Evolutionary conservation across 2,329 filamentous ascomycete species (phyloP).

Genomic region (Coniella vitis): DNA sequence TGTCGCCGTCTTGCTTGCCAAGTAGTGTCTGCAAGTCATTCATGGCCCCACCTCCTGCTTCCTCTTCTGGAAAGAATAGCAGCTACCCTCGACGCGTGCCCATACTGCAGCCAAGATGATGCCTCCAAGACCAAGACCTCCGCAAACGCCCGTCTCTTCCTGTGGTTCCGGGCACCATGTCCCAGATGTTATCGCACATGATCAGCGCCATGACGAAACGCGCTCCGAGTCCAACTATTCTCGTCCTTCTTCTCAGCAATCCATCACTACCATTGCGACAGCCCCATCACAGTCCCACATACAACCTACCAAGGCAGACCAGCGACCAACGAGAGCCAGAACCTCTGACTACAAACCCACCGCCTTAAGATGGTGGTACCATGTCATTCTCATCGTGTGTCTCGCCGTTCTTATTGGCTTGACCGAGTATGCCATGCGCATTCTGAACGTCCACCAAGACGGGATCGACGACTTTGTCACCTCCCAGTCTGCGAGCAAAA

Average conservation of each 20-base stretch:
- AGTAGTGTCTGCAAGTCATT: no score
- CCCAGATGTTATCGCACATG: neutral
- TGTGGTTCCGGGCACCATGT: neutral
- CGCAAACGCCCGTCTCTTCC: neutral
- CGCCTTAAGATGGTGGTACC: slow-evolving; percentile 11
- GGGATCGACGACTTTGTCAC: neutral
- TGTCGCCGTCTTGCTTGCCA: no score
- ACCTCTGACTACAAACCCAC: slow-evolving; percentile 9
- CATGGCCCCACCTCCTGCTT: no score
- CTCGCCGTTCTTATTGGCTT: slow-evolving; percentile 3
- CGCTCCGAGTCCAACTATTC: neutral
- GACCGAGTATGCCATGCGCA: slow-evolving; percentile 8
- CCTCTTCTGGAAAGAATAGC: no score
- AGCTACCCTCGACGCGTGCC: no score
- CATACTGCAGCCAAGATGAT: no score
- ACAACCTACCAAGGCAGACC: no score
- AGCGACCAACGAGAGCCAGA: neutral
- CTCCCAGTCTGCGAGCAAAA: neutral
- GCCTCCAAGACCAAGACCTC: no score
- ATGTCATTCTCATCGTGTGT: neutral
- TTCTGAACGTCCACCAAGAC: neutral
- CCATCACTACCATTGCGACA: neutral
- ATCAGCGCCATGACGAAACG: neutral
- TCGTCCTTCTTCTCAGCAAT: neutral
- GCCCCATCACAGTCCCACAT: no score